Percentiles rank a stretch among this genome's conserved stretches.
Conservation (phyloP, 805 yeast genomes). For the Saccharomyces cerevisiae region DNA sequence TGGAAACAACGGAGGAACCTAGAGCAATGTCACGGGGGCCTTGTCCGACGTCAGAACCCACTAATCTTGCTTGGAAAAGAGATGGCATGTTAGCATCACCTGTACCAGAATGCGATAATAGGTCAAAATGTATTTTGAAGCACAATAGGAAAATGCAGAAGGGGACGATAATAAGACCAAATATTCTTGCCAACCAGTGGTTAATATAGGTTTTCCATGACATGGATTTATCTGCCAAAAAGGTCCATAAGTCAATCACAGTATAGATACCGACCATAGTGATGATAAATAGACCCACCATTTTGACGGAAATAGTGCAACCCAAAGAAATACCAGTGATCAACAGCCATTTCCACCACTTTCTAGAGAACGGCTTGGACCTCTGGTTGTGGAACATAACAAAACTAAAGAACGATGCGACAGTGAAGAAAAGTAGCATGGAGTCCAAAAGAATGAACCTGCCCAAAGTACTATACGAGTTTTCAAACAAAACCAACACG, state of each 20-base stretch:
- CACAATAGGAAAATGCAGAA: constrained; percentile 50
- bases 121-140: constrained; percentile 69
- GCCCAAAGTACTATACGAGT: constrained; percentile 59
- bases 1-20: constrained; percentile 43
- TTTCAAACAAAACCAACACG: constrained; percentile 57
- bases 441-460: constrained; percentile 72
- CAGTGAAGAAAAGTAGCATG: constrained; percentile 67
- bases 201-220: constrained; percentile 40
- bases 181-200: constrained; percentile 62
- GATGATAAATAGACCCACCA: constrained; percentile 93
- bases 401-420: constrained; percentile 56
- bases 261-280: constrained; percentile 85
- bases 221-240: constrained; percentile 60
- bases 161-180: constrained; percentile 61
- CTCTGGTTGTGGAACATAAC: constrained; percentile 46
- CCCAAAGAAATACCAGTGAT: constrained; percentile 83
- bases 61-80: constrained; percentile 69
- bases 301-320: constrained; percentile 84
- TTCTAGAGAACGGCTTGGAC: constrained; percentile 47
- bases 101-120: constrained; percentile 67
- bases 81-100: constrained; percentile 77
- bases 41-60: constrained; percentile 51
- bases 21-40: constrained; percentile 69
- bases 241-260: constrained; percentile 76
- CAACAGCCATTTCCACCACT: constrained; percentile 93